Base-by-base conservation (phyloP, 805 yeast species). In the Schwanniomyces yamadae region DNA sequence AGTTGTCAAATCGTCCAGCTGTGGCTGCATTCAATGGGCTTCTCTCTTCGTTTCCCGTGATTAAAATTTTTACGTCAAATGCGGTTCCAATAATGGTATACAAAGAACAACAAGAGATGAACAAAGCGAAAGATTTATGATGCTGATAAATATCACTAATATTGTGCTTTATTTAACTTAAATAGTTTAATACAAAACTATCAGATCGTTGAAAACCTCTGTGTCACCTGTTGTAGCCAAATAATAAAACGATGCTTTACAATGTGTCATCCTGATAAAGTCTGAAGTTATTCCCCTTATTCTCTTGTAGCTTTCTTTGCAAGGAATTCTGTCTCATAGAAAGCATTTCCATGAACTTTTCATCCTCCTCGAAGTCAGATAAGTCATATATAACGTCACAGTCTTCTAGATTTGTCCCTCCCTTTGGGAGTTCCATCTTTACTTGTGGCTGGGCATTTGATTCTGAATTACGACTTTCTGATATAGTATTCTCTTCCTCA, bases 1-100 rank as follows among this genome's bases (percentile, higher is more conserved):
- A 62, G 43, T 53, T 75, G 41, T 66, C 78, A 37, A 62, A 71
- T 23, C 63, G 60, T 39, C 81, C 82, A 5, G 82, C 80, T 3
- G 54, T 78, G 33, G 75, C 80, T 10, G 82, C 83, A 6, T 44
- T 77, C 33, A 75, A 76, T 34, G 83, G 83, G 3, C 57, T 78
- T 43, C 51, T 75, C 28, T 78, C 80, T 11, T 77, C 83, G 10
- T 73, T 75, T 49, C 83, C 84, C 13, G 69, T 74, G 20, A 69
- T 71, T 38, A 77, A 77, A 52, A 61, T 77, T 30, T 76, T 79
- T 54, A 72, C 78, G 4, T 75, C 83, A 9, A 78, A 78, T 55
- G 79, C 80, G 21, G 72, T 79, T 27, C 84, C 84, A 8, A 55
- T 79, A 31, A 48, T 78, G 48, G 73, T 75, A 55, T 70, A 67